Evolutionary conservation across 352 stramenopile genomes (phyloP), one percentile per base, ranked within the genome.

Genomic region (Phytophthora megakarya): DNA sequence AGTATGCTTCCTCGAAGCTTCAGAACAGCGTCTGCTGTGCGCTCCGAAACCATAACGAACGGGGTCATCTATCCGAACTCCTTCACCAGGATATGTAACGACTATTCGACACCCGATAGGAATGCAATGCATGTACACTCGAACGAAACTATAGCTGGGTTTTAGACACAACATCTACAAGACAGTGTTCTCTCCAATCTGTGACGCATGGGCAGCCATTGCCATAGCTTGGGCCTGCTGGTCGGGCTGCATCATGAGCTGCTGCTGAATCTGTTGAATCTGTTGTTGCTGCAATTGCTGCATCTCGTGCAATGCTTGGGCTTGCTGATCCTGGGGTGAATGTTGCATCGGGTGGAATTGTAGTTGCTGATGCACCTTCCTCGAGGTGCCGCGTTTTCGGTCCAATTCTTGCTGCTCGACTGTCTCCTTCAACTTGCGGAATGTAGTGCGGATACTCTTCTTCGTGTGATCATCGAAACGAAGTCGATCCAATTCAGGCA

Each of bases 391-490:
- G 25, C 71, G 67, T 39, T 72, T 80, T 40, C 59, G 72, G 39
- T 71, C 65, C 43, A 73, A 45, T 32, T 65, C 37, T 46, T 73
- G 64, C 51, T 80, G 72, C 21, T 80, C 72, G 12, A 37, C 61
- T 21, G 72, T 62, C 57, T 85, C 74, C 44, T 81, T 86, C 5
- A 86, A 66, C 38, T 73, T 74, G 7, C 76, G 76, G 57, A 83
- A 86, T 28, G 72, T 78, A 5, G 53, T 32, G n/a, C 76, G 76
- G 51, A 86, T 86, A 39, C 76, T 85, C 46, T 76, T 83, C 66
- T 85, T 85, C 21, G 76, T 78, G 60, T 81, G 76, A 33, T 85
- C 76, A 28, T 85, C 76, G 42, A 85, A 85, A 18, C 76, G 72
- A 28, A 85, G 62, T 57, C 76, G 73, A 54, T 85, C 76, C 35